phyloP scores from a whole-genome alignment of 2,329 filamentous ascomycete genomes.

The Ceratocystis harringtonii region DNA sequence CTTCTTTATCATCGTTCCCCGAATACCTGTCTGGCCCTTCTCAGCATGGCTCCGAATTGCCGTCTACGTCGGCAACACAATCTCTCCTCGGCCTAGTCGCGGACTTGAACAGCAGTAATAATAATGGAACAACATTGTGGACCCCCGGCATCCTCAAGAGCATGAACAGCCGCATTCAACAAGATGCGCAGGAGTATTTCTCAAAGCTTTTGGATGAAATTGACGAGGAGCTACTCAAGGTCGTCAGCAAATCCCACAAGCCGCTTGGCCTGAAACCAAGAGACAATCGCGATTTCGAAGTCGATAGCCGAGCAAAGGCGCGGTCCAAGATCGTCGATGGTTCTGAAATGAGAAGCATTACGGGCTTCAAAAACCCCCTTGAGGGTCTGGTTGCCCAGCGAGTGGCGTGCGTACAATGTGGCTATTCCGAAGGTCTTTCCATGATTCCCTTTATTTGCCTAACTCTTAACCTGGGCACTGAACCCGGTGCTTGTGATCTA shows the following conservation, averaged over 20 bases:
- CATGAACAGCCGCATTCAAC: slow-evolving; percentile 90
- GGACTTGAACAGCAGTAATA: slow-evolving; percentile 53
- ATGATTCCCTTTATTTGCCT: slow-evolving; percentile 90
- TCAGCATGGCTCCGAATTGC: slow-evolving; percentile 20
- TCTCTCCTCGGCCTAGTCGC: slow-evolving; percentile 50
- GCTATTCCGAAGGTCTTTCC: slow-evolving; percentile 73
- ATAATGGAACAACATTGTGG: slow-evolving; percentile 67
- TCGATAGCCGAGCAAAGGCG: slow-evolving; percentile 28
- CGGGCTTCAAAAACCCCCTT: slow-evolving; percentile 53
- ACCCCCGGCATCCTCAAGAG: slow-evolving; percentile 69
- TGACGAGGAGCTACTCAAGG: slow-evolving; percentile 56
- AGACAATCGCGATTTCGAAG: slow-evolving; percentile 25
- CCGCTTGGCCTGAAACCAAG: slow-evolving; percentile 17
- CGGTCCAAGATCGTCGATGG: slow-evolving; percentile 27
- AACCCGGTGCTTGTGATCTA: slow-evolving; percentile 49
- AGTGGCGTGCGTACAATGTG: slow-evolving; percentile 74
- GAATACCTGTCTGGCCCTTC: slow-evolving; percentile 43
- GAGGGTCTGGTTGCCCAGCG: slow-evolving; percentile 80
- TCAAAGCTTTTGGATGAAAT: slow-evolving; percentile 76
- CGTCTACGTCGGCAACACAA: slow-evolving; percentile 22
- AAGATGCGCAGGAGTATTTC: slow-evolving; percentile 96
- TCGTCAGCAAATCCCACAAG: slow-evolving; percentile 20
- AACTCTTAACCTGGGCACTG: slow-evolving; percentile 62
- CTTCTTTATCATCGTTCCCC: slow-evolving; percentile 56
- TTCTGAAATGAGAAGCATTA: slow-evolving; percentile 27